phyloP scores from a whole-genome alignment of 2,329 filamentous ascomycete species.

The Venturia aucupariae region DNA sequence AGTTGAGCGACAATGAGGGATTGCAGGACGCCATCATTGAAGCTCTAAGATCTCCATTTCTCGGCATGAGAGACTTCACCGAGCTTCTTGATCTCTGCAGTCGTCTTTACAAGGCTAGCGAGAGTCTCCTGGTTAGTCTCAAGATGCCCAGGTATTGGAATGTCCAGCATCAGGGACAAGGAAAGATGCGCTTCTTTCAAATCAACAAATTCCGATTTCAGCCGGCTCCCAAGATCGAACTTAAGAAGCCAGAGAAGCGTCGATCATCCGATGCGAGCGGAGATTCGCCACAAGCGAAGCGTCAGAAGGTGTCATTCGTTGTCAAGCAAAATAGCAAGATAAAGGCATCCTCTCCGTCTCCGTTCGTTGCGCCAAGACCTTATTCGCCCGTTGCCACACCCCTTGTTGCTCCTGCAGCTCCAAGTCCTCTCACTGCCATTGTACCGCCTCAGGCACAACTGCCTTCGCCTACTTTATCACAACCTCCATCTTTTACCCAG shows the following conservation, averaged over 20 bases:
- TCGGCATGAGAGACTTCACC: conserved; percentile 45
- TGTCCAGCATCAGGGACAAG: conserved; percentile 44
- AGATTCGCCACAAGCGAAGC: conserved; percentile 13
- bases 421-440: background rate
- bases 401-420: background rate
- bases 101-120: conserved; percentile 45
- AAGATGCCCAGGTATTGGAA: conserved; percentile 50
- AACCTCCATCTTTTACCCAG: conserved; percentile 3
- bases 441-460: background rate
- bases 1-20: conserved; percentile 38
- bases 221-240: background rate
- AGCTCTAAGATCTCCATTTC: conserved; percentile 42
- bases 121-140: conserved; percentile 40
- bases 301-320: background rate
- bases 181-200: conserved; percentile 26
- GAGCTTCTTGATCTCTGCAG: conserved; percentile 49
- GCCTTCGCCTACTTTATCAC: conserved; percentile 8
- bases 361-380: background rate
- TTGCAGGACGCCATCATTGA: conserved; percentile 48
- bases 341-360: background rate
- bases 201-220: conserved; percentile 14
- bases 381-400: background rate
- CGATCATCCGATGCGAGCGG: background rate
- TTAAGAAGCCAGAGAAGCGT: conserved; percentile 11
- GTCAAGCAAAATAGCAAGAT: conserved; percentile 1